Evolutionary conservation across 768 basidiomycete genomes (phyloP), one percentile per base, ranked within the genome.

Genomic region (Butyriboletus loyo): DNA sequence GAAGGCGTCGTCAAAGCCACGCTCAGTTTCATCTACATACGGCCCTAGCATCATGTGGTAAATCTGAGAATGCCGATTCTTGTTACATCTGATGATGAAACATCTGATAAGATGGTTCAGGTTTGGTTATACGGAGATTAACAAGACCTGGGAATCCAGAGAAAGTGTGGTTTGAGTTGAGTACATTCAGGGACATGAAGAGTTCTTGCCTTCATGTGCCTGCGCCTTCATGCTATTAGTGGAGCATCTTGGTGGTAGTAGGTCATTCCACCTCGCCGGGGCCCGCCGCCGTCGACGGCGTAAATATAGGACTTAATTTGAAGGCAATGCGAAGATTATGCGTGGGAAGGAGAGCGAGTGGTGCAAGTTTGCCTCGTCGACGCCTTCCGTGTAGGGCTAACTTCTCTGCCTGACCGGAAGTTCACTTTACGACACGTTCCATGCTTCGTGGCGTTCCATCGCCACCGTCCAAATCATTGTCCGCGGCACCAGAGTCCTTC

Each of bases 381-480:
- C 31, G n/a, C 42, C 32, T 59, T 57, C 41, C 45, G 25, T 22
- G 35, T 45, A 30, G 1, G n/a, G 31, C 22, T 14, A 21, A 40
- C 47, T 43, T 56, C 27, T 31, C 22, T 34, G 4, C 31, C 34
- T 19, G 25, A 13, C 21, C 31, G 24, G 21, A 56, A 28, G 37
- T 25, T 35, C 22, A 11, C 42, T 17, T 38, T 47, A 25, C 35
- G 35, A 46, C 19, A 37, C 40, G 36, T 37, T 21, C 14, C 45
- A 2, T 35, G 49, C 46, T 46, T 49, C 36, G 47, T 58, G 52
- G 47, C 52, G 47, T 46, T 50, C 46, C 40, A 46, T 60, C 38
- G 19, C 36, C 34, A 39, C 40, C 17, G 30, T 28, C 14, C 14
- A 32, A 50, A 8, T 32, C 50, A 35, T 35, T 31, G 28, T 53